Base-by-base conservation (phyloP, 495 filamentous ascomycete genomes). In the Trichoderma erinaceum region DNA sequence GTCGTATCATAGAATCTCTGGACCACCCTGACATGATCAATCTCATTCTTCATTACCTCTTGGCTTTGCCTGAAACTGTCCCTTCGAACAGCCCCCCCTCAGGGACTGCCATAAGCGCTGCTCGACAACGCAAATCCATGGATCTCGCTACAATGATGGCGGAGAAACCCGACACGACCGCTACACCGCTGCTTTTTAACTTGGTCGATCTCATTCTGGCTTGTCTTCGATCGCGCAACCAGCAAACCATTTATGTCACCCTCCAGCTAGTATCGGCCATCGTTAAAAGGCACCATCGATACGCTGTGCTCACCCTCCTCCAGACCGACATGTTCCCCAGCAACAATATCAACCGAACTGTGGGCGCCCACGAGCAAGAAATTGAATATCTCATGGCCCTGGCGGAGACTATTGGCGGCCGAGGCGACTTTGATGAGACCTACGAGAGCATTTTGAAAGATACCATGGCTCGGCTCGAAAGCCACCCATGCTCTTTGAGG, bases 21-120 rank as follows among this genome's bases (percentile, higher is more conserved):
- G 90, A 97, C 46, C 91, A 97, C 75, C 90, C 92, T 7, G 93
- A 97, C 71, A 88, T 99, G 73, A 89, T 97, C 64, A 89, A 96
- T 71, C 86, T 97, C 66, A 96, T 96, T 44, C 84, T 99, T n/a
- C 89, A 92, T 68, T 99, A 97, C 75, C 81, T 99, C 8, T 85
- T 98, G 41, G 93, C 91, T 32, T 82, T 94, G 10, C 72, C 27
- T 70, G 75, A 7, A 68, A 72, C 52, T 69, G 76, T 11, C 69
- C 71, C 25, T 64, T 73, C 0, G 63, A 13, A 65, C 4, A 64
- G 41, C 21, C 41, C 41, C 43, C 56, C 56, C 15, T 61, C 56
- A 32, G 65, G 64, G 1, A 73, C 75, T n/a, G 72, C 76, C 50
- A 74, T 86, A 69, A 83, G 88, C 80, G 81, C 87, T 79, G 79